These are phyloP conservation scores for Rutstroemia sydowiana DNA, from an alignment of 2,329 filamentous ascomycete genomes.

Conservation along the genomic window DNA sequence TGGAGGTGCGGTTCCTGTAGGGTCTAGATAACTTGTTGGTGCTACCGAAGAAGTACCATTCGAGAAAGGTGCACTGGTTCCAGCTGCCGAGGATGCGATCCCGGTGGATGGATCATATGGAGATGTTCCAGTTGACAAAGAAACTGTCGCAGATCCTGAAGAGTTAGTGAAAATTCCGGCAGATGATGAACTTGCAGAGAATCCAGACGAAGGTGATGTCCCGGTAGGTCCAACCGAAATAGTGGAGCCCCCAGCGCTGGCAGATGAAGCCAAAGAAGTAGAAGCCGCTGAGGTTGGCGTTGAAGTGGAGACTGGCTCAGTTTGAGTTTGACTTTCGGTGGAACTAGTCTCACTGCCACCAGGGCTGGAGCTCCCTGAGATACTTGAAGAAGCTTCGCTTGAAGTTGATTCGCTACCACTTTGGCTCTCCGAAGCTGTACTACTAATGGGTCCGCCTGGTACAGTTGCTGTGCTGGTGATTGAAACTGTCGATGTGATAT, in stretches of 20 bases:
- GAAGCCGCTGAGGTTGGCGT: not conserved
- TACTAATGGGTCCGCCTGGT: not conserved
- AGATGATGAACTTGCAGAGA: constrained; percentile 2
- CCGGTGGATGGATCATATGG: not conserved
- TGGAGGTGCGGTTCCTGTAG: constrained; percentile 1
- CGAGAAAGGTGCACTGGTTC: not conserved
- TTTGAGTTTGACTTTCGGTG: constrained; percentile 1
- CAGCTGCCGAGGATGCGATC: not conserved
- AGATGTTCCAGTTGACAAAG: not conserved
- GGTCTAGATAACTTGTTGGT: not conserved
- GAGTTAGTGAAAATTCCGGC: not conserved
- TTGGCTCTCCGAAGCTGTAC: not conserved
- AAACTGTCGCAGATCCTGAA: not conserved
- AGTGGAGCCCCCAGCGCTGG: not conserved
- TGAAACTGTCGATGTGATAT: not conserved
- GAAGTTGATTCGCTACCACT: not conserved
- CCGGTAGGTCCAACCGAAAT: not conserved
- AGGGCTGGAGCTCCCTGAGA: not conserved
- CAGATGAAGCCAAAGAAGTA: not conserved
- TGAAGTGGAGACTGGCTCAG: not conserved
- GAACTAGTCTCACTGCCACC: not conserved
- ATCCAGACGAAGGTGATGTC: not conserved
- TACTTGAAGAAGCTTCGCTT: not conserved
- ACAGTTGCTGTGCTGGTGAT: not conserved
- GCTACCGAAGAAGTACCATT: not conserved